Conservation (phyloP, 2,329 filamentous ascomycete species). For the Dactylellina leptospora region DNA sequence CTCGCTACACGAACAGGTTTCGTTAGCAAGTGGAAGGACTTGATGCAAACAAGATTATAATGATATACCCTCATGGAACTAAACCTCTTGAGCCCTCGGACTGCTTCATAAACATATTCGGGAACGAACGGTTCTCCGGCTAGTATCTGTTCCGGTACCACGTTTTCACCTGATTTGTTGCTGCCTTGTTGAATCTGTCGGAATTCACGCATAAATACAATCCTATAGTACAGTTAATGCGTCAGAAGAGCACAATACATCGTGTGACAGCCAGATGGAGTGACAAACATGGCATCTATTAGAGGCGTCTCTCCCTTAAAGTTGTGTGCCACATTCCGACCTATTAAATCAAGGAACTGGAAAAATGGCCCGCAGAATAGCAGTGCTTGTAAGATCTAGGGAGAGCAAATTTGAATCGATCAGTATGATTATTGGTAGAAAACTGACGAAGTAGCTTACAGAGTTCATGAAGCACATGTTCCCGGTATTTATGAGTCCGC, state of each 20-base stretch:
- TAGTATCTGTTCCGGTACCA: constrained; percentile 83
- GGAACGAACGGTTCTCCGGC: constrained; percentile 92
- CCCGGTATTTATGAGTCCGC: constrained; percentile 93
- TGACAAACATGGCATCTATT: constrained; percentile 85
- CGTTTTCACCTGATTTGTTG: constrained; percentile 72
- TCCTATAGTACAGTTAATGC: no score
- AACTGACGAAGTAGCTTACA: constrained; percentile 64
- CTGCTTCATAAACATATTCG: constrained; percentile 94
- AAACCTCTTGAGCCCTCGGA: constrained; percentile 85
- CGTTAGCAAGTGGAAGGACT: background rate
- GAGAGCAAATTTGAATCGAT: background rate
- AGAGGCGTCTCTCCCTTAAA: constrained; percentile 96
- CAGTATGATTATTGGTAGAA: background rate
- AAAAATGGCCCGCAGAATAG: constrained; percentile 95
- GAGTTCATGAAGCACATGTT: constrained; percentile 99
- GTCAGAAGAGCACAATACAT: no score
- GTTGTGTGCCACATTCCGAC: constrained; percentile 82
- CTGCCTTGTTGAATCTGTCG: constrained; percentile 72
- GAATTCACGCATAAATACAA: constrained; percentile 95
- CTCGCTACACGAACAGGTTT: constrained; percentile 69
- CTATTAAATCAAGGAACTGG: constrained; percentile 86
- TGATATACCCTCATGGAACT: constrained; percentile 83
- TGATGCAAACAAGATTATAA: constrained; percentile 19
- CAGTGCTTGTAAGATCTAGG: constrained; percentile 89
- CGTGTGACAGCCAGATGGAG: no score